Evolutionary conservation across 331 rosid genomes (phyloP).

Genomic region (Acacia concinna): DNA sequence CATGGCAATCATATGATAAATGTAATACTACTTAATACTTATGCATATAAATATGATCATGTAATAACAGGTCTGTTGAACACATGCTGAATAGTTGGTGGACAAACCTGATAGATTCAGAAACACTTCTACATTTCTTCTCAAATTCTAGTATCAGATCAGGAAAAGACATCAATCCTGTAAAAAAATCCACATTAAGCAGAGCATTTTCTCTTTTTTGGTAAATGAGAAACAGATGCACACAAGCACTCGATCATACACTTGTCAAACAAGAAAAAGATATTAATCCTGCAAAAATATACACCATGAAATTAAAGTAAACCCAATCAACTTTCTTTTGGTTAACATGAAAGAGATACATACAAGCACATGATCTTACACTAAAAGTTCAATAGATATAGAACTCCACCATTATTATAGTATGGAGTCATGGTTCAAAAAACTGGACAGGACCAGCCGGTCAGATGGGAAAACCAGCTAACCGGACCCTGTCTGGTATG

Average conservation of each 20-base stretch:
- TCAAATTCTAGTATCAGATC: conserved; percentile 79
- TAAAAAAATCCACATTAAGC: conserved; percentile 14
- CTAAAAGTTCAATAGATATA: background rate
- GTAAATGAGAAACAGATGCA: background rate
- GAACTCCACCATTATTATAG: conserved; percentile 3
- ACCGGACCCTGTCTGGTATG: too few species aligned
- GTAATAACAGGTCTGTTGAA: background rate
- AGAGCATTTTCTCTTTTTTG: background rate
- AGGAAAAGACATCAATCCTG: conserved; percentile 82
- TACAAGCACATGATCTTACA: conserved; percentile 6
- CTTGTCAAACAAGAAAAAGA: conserved; percentile 70
- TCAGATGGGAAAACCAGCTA: too few species aligned
- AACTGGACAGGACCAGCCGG: too few species aligned
- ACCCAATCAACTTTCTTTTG: background rate
- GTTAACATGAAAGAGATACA: background rate
- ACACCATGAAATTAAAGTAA: conserved; percentile 17
- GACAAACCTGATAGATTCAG: conserved; percentile 78
- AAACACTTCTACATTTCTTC: conserved; percentile 71
- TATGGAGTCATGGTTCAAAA: too few species aligned
- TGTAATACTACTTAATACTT: conserved; percentile 1
- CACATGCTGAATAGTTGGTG: conserved; percentile 13
- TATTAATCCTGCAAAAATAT: conserved; percentile 59
- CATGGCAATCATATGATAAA: conserved; percentile 2
- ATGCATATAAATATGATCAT: conserved; percentile 6
- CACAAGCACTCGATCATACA: background rate